phyloP scores from a whole-genome alignment of 768 basidiomycete genomes.

The Hypsizygus marmoreus region DNA sequence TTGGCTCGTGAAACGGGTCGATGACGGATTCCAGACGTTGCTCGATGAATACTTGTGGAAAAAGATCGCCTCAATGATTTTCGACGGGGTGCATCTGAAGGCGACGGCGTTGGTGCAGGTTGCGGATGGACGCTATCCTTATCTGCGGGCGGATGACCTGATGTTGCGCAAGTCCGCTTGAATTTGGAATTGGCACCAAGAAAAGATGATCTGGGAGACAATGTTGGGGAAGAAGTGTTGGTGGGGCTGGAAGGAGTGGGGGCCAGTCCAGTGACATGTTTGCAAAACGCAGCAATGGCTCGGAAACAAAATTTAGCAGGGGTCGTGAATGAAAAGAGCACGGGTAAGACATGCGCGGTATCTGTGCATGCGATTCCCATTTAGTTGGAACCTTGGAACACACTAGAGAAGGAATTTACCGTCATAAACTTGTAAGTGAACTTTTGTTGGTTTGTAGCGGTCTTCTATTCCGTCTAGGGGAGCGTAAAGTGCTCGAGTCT shows the following conservation, averaged over 20 bases:
- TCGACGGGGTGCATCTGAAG: not conserved
- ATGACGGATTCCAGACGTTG: conserved; percentile 14
- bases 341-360: conserved; percentile 70
- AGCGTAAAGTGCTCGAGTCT: conserved; percentile 55
- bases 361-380: conserved; percentile 40
- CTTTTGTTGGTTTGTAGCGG: conserved; percentile 63
- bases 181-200: conserved; percentile 3
- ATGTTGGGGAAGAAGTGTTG: conserved; percentile 10
- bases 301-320: conserved; percentile 82
- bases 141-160: no score
- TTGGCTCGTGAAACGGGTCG: conserved; percentile 7
- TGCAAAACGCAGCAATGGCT: conserved; percentile 71
- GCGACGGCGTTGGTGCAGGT: not conserved
- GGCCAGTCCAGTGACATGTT: conserved; percentile 59
- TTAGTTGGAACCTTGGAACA: conserved; percentile 14
- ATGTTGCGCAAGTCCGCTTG: no score
- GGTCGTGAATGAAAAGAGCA: conserved; percentile 74
- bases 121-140: not conserved
- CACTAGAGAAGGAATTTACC: conserved; percentile 43
- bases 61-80: conserved; percentile 27
- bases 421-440: conserved; percentile 93
- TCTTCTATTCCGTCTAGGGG: conserved; percentile 54
- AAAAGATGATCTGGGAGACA: conserved; percentile 10
- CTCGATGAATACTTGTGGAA: conserved; percentile 18
- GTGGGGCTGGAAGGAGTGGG: conserved; percentile 13